Conservation (phyloP, 495 filamentous ascomycete genomes). For the Neurospora sp. region DNA sequence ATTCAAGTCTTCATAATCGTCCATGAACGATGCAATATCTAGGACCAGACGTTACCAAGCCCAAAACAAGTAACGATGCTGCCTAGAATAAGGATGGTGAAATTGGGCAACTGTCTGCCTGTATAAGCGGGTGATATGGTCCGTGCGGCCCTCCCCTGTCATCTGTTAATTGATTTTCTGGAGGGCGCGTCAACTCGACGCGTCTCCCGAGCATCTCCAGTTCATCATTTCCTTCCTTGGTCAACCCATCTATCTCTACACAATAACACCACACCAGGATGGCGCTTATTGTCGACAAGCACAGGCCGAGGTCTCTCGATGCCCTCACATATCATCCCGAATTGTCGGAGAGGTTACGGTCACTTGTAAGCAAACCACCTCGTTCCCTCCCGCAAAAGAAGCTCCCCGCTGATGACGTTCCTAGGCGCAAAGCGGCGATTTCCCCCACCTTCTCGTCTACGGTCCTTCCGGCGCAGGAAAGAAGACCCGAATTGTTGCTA, state of each 20-base stretch:
- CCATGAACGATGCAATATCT: neutral
- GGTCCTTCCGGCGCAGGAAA: constrained; percentile 95
- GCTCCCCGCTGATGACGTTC: constrained; percentile 2
- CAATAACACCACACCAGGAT: constrained; percentile 17
- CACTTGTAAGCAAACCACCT: constrained; percentile 54
- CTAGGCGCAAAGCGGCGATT: constrained; percentile 91
- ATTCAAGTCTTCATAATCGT: neutral
- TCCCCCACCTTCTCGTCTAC: constrained; percentile 93
- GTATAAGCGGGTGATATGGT: constrained; percentile 3
- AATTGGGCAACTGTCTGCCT: neutral
- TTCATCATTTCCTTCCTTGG: neutral
- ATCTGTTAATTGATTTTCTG: constrained; percentile 8
- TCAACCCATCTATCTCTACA: neutral
- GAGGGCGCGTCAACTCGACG: constrained; percentile 7
- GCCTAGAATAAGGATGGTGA: neutral
- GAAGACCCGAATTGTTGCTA: constrained; percentile 92
- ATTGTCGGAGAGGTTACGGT: constrained; percentile 76
- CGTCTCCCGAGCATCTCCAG: constrained; percentile 10
- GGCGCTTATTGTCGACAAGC: constrained; percentile 85
- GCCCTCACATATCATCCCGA: constrained; percentile 79
- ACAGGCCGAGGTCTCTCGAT: constrained; percentile 83
- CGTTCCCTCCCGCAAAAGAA: neutral
- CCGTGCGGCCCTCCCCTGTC: constrained; percentile 5
- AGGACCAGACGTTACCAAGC: neutral
- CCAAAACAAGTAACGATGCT: neutral